A percentile compares a stretch with the other conserved stretches of the same genome.
Conservation (phyloP, 1,284 basidiomycete genomes). For the Kwoniella shivajii region DNA sequence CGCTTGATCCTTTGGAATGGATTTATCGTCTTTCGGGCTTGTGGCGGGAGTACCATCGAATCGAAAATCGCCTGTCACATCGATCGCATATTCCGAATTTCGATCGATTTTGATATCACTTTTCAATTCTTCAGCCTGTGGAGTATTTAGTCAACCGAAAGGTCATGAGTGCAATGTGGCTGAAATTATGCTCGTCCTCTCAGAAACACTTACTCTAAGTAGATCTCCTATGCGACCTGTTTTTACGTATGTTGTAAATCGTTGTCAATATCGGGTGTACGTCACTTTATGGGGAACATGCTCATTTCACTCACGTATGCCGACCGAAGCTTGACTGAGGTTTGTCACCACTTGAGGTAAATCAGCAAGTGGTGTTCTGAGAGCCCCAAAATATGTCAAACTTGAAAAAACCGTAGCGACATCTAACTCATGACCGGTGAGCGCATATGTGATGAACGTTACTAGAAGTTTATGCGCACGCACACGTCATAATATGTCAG, state of each 20-base stretch:
- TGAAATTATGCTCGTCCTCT: too few relatives aligned
- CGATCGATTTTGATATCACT: slow-evolving; percentile 60
- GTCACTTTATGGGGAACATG: too few relatives aligned
- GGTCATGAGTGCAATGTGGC: too few relatives aligned
- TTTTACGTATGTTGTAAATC: too few relatives aligned
- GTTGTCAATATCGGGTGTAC: too few relatives aligned
- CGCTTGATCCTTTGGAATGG: too few relatives aligned
- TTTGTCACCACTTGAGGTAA: slow-evolving; percentile 50
- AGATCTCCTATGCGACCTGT: slow-evolving; percentile 10
- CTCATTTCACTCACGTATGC: slow-evolving; percentile 8
- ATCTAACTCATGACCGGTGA: slow-evolving; percentile 66
- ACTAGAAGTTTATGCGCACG: too few relatives aligned
- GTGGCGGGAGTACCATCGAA: slow-evolving; percentile 62
- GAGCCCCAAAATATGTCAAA: slow-evolving; percentile 73
- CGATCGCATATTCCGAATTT: slow-evolving; percentile 58
- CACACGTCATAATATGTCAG: not conserved
- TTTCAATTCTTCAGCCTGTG: slow-evolving; percentile 64
- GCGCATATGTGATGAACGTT: slow-evolving; percentile 72
- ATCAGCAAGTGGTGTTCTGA: slow-evolving; percentile 33
- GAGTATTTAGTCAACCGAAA: too few relatives aligned
- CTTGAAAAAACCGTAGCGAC: slow-evolving; percentile 72
- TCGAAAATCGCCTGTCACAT: slow-evolving; percentile 66
- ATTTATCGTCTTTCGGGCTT: too few relatives aligned
- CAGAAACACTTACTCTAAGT: slow-evolving; percentile 8
- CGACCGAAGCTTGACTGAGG: slow-evolving; percentile 59